A percentile compares a stretch with the other conserved stretches of the same genome.
Evolutionary conservation across 495 filamentous ascomycete genomes (phyloP).

Genomic region (Hyaloscypha variabilis): DNA sequence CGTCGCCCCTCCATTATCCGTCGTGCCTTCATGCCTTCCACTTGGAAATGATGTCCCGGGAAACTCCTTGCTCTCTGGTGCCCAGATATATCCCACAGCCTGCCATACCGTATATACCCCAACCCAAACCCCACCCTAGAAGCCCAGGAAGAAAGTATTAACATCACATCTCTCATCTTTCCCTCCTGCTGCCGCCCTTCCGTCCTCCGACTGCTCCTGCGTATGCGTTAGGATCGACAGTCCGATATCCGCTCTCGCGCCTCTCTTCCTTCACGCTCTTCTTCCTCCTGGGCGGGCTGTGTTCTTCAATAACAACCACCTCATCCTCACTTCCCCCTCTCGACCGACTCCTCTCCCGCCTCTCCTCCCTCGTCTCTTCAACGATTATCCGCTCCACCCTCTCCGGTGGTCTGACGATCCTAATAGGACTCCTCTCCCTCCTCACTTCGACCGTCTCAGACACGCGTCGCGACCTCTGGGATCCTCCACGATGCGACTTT

Average conservation of each 20-base stretch:
- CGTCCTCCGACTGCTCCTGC: conserved; percentile 29
- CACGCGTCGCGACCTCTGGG: conserved; percentile 13
- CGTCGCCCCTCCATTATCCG: background rate
- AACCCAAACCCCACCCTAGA: conserved; percentile 3
- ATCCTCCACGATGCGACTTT: conserved; percentile 25
- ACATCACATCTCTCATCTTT: conserved; percentile 35
- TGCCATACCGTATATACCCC: background rate
- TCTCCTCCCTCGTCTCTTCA: conserved; percentile 23
- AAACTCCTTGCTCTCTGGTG: background rate
- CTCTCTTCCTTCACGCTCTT: conserved; percentile 25
- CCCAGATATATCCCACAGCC: background rate
- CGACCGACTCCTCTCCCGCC: conserved; percentile 9
- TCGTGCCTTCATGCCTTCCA: background rate
- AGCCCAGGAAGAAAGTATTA: background rate
- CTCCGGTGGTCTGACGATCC: conserved; percentile 26
- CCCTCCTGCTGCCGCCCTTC: conserved; percentile 57
- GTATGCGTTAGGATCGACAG: conserved; percentile 32
- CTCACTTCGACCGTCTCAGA: conserved; percentile 33
- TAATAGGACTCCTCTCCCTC: conserved; percentile 21
- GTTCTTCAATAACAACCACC: conserved; percentile 36
- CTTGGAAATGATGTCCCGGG: background rate
- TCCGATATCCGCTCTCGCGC: conserved; percentile 31
- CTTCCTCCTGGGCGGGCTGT: conserved; percentile 32
- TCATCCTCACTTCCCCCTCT: conserved; percentile 27
- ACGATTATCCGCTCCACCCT: conserved; percentile 29